Conservation (phyloP, 1,139 yeast genomes). For the Waltiozyma sp. region DNA sequence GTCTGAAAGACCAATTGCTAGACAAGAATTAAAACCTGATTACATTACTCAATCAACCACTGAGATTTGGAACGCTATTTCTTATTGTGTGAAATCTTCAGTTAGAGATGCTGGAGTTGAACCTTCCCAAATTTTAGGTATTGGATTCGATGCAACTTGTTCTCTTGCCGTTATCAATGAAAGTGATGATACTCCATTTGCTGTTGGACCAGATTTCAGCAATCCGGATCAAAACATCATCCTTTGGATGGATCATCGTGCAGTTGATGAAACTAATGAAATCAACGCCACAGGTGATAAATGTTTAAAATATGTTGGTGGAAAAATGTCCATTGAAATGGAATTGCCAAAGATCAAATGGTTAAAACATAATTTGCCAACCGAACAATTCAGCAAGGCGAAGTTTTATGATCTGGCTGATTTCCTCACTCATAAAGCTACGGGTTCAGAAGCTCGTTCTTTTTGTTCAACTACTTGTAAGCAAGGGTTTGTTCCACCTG, state of each 20-base stretch:
- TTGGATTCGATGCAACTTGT: slow-evolving; percentile 97
- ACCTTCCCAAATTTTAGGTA: slow-evolving; percentile 58
- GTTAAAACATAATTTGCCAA: slow-evolving; percentile 80
- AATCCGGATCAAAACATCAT: slow-evolving; percentile 71
- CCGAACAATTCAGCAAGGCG: slow-evolving; percentile 45
- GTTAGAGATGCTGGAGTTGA: slow-evolving; percentile 66
- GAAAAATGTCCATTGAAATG: slow-evolving; percentile 96
- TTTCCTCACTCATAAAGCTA: slow-evolving; percentile 80
- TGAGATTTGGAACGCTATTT: slow-evolving; percentile 89
- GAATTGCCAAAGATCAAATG: slow-evolving; percentile 95
- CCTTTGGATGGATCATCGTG: slow-evolving; percentile 98
- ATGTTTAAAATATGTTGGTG: slow-evolving; percentile 86
- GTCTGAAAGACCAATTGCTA: slow-evolving; percentile 66
- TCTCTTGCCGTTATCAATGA: slow-evolving; percentile 76
- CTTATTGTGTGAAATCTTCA: slow-evolving; percentile 69
- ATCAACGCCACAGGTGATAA: slow-evolving; percentile 76
- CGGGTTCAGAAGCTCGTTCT: slow-evolving; percentile 77
- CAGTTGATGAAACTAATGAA: slow-evolving; percentile 69
- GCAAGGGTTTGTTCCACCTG: slow-evolving; percentile 88
- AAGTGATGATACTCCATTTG: slow-evolving; percentile 56
- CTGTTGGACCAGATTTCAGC: slow-evolving; percentile 84
- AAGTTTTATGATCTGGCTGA: slow-evolving; percentile 91
- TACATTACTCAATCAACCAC: slow-evolving; percentile 76
- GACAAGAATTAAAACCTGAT: slow-evolving; percentile 64
- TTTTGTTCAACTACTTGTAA: slow-evolving; percentile 89